Conservation (phyloP, 768 basidiomycete species). For the Russula griseocarnosa region DNA sequence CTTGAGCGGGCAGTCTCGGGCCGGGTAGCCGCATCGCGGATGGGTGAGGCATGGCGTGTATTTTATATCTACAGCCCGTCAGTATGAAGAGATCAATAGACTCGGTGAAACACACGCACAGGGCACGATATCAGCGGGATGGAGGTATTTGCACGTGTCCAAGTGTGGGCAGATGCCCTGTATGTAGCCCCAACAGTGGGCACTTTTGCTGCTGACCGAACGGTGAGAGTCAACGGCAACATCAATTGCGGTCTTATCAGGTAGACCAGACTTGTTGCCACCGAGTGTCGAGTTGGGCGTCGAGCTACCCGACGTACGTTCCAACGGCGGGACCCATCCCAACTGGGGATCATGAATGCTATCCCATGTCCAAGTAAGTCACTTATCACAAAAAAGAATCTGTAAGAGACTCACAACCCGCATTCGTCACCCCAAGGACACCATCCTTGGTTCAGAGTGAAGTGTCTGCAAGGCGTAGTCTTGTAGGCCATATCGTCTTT, state of each 20-base stretch:
- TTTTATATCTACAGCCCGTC: slow-evolving; percentile 6
- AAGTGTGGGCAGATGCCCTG: slow-evolving; percentile 16
- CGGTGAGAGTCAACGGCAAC: background rate
- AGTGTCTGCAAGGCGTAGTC: slow-evolving; percentile 19
- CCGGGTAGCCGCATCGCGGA: slow-evolving; percentile 17
- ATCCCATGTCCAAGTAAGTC: background rate
- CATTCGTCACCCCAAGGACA: slow-evolving; percentile 21
- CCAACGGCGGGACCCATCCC: slow-evolving; percentile 2
- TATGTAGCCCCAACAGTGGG: slow-evolving; percentile 22
- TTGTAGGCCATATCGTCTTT: slow-evolving; percentile 15
- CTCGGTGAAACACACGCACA: slow-evolving; percentile 1
- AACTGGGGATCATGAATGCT: slow-evolving; percentile 21
- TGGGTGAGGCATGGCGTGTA: slow-evolving; percentile 20
- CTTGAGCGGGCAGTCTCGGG: slow-evolving; percentile 7
- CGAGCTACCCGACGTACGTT: slow-evolving; percentile 11
- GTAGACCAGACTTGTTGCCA: background rate
- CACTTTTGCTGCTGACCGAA: slow-evolving; percentile 8
- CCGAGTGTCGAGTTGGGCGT: slow-evolving; percentile 13
- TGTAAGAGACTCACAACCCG: slow-evolving; percentile 10
- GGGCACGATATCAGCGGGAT: slow-evolving; percentile 1
- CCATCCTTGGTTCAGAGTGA: slow-evolving; percentile 15
- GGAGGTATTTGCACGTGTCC: slow-evolving; percentile 2
- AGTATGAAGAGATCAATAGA: background rate
- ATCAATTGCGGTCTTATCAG: background rate
- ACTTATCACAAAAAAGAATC: background rate